Base-by-base conservation (phyloP, 2,329 filamentous ascomycete genomes). In the Stenocarpella maydis region DNA sequence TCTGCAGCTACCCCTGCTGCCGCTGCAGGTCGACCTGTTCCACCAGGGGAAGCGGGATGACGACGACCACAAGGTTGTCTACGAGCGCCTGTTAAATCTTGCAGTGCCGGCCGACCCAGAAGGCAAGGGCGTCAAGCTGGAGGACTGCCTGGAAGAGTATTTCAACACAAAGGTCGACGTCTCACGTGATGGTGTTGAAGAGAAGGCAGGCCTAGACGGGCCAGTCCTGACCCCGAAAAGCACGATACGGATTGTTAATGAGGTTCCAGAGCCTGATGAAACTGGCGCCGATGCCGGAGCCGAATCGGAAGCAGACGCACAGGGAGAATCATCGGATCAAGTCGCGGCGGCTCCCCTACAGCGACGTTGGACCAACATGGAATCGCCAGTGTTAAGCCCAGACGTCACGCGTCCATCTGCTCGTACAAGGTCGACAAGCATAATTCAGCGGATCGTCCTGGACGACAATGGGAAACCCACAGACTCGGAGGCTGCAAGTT, bases 101-200 rank as follows among this genome's bases (percentile, higher is more conserved):
- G 95, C 94, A 0, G 92, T 99, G n/a, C 93, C 94, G 0, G 85
- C 90, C 1, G 90, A 93, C 61, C 86, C 90, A 7, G 88, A 92
- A 54, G 90, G 90, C 28, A 89, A 89, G 69, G 85, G 87, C 3
- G 86, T 98, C 71, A 94, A 91, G 34, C 82, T 99, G 24, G 96
- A 98, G 79, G 92, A 97, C 73, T 98, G 95, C 74, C 82, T 99
- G 21, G 95, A 98, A 78, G 90, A 92, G 65, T 98, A 98, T 76
- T 98, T 98, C 85, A 98, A 98, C 80, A 95, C 95, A 69, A 88
- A 90, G 68, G 94, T 99, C 65, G 94, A 98, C 75, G 94, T 99
- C 3, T 90, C 92, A 73, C 87, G 95, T 65, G 92, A 95, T 69
- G 87, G 85, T 65, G 79, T 84, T 39, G 86, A 87, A 65, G 85